These are phyloP conservation scores for Trichoderma atrobrunneum DNA, from an alignment of 2,329 filamentous ascomycete species.

Conservation along the genomic window DNA sequence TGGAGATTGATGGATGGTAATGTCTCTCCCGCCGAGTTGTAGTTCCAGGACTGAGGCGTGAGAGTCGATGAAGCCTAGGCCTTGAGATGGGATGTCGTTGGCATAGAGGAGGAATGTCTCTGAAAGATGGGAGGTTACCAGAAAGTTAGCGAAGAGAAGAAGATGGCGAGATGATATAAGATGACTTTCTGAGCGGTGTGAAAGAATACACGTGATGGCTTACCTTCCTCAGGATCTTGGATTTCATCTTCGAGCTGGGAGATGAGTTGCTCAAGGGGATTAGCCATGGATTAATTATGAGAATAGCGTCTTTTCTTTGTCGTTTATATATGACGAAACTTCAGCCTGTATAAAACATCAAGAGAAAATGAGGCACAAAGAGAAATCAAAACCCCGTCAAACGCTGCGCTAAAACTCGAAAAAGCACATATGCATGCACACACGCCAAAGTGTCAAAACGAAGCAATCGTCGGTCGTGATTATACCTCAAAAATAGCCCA, in stretches of 20 bases:
- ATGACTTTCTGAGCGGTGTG: neutral
- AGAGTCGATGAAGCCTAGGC: constrained; percentile 82
- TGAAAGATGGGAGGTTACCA: constrained; percentile 34
- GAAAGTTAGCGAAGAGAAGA: neutral
- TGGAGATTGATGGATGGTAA: constrained; percentile 79
- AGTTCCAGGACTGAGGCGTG: constrained; percentile 64
- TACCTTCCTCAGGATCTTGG: constrained; percentile 50
- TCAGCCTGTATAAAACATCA: neutral
- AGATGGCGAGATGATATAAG: neutral
- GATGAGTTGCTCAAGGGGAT: constrained; percentile 23
- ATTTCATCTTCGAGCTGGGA: constrained; percentile 43
- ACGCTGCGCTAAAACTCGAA: neutral
- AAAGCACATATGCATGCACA: neutral
- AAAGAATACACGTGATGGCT: neutral
- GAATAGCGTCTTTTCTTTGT: neutral
- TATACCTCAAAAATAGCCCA: neutral
- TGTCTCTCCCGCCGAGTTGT: constrained; percentile 65
- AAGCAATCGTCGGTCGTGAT: neutral
- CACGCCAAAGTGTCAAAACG: neutral
- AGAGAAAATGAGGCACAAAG: neutral
- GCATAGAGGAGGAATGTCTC: constrained; percentile 89
- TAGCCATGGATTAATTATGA: neutral
- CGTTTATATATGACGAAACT: neutral
- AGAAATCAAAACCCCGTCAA: neutral
- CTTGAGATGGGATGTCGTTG: constrained; percentile 66